Percentiles rank a stretch among this genome's conserved stretches.
These are phyloP conservation scores for Casuarina cunninghamiana DNA, from an alignment of 306 rosid genomes.

Conservation along the genomic window DNA sequence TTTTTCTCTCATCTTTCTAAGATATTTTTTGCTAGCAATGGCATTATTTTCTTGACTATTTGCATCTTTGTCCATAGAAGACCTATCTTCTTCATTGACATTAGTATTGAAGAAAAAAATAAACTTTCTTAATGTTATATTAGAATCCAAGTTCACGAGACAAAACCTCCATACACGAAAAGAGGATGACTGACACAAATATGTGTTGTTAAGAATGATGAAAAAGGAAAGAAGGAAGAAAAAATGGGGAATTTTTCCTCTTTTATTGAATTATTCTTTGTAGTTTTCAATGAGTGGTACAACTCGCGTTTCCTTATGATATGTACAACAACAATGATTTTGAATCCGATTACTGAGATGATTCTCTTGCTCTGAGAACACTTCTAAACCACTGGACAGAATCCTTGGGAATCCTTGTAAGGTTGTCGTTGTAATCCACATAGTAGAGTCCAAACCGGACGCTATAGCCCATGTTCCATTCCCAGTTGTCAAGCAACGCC, in stretches of 20 bases:
- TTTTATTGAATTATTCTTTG: constrained; percentile 9
- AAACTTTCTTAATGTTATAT: too few species aligned
- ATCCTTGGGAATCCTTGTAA: constrained; percentile 81
- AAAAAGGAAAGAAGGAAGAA: not conserved
- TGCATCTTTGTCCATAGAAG: too few species aligned
- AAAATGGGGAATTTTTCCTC: not conserved
- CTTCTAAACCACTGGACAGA: constrained; percentile 78
- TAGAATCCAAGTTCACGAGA: too few species aligned
- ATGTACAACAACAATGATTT: constrained; percentile 18
- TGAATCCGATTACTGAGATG: constrained; percentile 28
- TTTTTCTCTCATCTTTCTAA: too few species aligned
- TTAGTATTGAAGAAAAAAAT: too few species aligned
- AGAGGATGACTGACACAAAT: too few species aligned
- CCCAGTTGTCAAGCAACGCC: constrained; percentile 98
- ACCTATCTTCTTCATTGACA: too few species aligned
- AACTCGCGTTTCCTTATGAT: constrained; percentile 5
- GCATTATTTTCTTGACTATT: too few species aligned
- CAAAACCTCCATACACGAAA: too few species aligned
- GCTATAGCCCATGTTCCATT: constrained; percentile 88
- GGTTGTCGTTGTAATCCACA: constrained; percentile 81
- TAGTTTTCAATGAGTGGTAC: constrained; percentile 21
- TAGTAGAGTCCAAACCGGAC: constrained; percentile 89
- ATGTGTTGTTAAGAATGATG: too few species aligned
- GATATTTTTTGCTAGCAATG: too few species aligned
- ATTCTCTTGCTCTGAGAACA: constrained; percentile 47